Evolutionary conservation across 2,329 filamentous ascomycete genomes (phyloP), one percentile per base, ranked within the genome.

Genomic region (Ophiostoma tasmaniense): DNA sequence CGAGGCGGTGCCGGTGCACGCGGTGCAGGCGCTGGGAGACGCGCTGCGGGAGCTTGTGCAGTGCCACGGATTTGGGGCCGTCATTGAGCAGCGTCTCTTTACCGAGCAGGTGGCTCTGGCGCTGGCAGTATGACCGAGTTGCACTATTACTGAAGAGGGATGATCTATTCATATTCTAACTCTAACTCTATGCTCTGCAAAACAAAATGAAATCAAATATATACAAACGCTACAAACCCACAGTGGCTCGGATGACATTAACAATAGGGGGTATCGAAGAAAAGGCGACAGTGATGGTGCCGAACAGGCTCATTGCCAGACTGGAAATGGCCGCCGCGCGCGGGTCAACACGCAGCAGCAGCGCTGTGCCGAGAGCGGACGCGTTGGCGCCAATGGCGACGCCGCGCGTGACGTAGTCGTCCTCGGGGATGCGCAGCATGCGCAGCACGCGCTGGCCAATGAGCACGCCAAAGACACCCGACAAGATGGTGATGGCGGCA

Each of bases 381-480:
- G 84, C 86, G 74, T 87, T 88, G 1, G 83, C 83, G 3, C 86
- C 85, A n/a, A 88, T 75, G 1, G 85, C 85, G 3, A 89, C 84
- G 11, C 86, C 86, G n/a, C 85, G 78, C 1, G 85, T 87, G 42
- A 88, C 85, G 71, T 88, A 89, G 75, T 88, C 86, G 73, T 88
- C 85, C 75, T 87, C 82, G 0, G 84, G 84, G 3, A 88, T 83
- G 69, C 77, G 80, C 71, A 88, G 71, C 75, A 77, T 78, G 5
- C 75, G 76, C 66, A 88, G 73, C 68, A 87, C 78, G 59, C 79
- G 74, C 20, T 78, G 77, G 0, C 85, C 86, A n/a, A 86, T 75
- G 8, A 89, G 75, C 3, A 84, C 85, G 0, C 86, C 86, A 7
- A 85, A 72, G 20, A 88, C 86, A 0, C 86, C 86, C 67, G 83